A percentile compares a stretch with the other conserved stretches of the same genome.
Conservation (phyloP, 768 basidiomycete species). For the Kwoniella mangroviensis region DNA sequence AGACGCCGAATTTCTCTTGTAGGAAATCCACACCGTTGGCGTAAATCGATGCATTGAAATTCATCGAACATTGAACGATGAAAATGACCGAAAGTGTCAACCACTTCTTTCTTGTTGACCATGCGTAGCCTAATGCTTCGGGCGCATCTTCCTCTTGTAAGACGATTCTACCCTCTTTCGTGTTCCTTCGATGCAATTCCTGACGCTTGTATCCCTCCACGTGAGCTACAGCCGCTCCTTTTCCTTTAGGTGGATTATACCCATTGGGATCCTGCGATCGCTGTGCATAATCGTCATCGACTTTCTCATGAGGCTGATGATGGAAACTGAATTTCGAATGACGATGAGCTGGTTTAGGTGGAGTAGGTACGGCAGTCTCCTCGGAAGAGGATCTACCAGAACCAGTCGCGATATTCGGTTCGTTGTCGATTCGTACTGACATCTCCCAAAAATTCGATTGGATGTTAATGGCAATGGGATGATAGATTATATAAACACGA, state of each 20-base stretch:
- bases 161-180: slow-evolving; percentile 17
- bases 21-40: slow-evolving; percentile 46
- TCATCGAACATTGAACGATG: slow-evolving; percentile 46
- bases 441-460: not conserved
- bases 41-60: slow-evolving; percentile 36
- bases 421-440: not conserved
- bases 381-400: not conserved
- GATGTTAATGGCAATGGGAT: too few species aligned
- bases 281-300: not conserved
- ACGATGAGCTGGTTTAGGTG: not conserved
- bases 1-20: slow-evolving; percentile 42
- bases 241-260: not conserved
- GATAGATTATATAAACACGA: too few species aligned
- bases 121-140: slow-evolving; percentile 32
- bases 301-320: slow-evolving; percentile 6
- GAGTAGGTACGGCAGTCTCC: not conserved
- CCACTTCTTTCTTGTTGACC: slow-evolving; percentile 47
- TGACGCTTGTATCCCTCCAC: slow-evolving; percentile 17
- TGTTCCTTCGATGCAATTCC: slow-evolving; percentile 11
- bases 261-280: slow-evolving; percentile 10
- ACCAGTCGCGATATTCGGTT: not conserved
- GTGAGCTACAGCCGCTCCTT: slow-evolving; percentile 11
- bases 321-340: not conserved
- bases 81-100: slow-evolving; percentile 48
- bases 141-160: slow-evolving; percentile 36